Percentiles rank a stretch among this genome's conserved stretches.
phyloP scores from a whole-genome alignment of 192 early-diverging fungal genomes.

The Podila clonocystis region DNA sequence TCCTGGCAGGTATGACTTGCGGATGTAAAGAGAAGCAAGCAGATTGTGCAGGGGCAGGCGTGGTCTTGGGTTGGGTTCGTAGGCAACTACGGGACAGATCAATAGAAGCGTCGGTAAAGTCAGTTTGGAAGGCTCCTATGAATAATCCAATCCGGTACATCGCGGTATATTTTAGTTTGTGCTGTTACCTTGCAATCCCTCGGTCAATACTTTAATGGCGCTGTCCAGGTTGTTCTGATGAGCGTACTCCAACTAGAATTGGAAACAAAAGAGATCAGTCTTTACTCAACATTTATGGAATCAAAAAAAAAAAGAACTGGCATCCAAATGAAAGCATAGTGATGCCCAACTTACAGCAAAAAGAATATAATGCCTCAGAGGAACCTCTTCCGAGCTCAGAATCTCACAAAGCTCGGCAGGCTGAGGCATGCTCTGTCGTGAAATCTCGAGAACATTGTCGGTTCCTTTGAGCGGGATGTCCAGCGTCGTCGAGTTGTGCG shows the following conservation, averaged over 20 bases:
- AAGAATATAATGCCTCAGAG: constrained; percentile 71
- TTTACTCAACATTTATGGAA: background rate
- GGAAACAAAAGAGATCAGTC: constrained; percentile 8
- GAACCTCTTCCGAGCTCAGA: constrained; percentile 69
- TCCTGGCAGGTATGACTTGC: constrained; percentile 62
- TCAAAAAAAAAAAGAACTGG: background rate
- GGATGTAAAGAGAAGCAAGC: constrained; percentile 80
- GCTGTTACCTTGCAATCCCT: constrained; percentile 60
- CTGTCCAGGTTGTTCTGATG: constrained; percentile 69
- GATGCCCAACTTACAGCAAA: constrained; percentile 66
- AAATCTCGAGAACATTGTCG: constrained; percentile 79
- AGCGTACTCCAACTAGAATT: constrained; percentile 74
- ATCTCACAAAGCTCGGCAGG: constrained; percentile 77
- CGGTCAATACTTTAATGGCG: constrained; percentile 64
- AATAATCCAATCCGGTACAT: background rate
- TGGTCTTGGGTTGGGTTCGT: constrained; percentile 54
- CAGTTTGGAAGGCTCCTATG: constrained; percentile 1
- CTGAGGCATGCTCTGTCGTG: constrained; percentile 64
- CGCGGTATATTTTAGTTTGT: background rate
- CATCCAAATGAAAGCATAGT: background rate
- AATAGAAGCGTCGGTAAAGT: constrained; percentile 7
- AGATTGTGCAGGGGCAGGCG: constrained; percentile 78
- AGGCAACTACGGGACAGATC: constrained; percentile 16
- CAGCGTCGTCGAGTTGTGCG: constrained; percentile 38
- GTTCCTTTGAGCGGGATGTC: constrained; percentile 70